Percentiles rank a stretch among this genome's conserved stretches.
These are phyloP conservation scores for Phoma sp. DNA, from an alignment of 2,329 filamentous ascomycete genomes.

Conservation along the genomic window DNA sequence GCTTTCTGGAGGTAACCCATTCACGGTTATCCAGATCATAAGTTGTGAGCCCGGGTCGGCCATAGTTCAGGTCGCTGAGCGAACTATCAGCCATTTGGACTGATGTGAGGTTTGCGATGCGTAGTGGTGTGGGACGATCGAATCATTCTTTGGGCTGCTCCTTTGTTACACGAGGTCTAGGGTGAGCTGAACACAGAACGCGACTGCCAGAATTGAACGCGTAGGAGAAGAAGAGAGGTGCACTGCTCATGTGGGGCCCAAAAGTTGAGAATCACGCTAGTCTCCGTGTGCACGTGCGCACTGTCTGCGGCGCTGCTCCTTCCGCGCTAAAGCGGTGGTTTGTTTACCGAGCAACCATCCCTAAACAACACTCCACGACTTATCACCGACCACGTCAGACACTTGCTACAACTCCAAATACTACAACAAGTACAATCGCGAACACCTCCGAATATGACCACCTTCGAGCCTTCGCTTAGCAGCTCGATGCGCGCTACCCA, in stretches of 20 bases:
- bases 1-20: constrained; percentile 59
- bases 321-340: constrained; percentile 20
- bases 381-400: constrained; percentile 30
- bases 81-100: constrained; percentile 66
- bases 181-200: constrained; percentile 3
- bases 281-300: constrained; percentile 37
- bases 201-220: not conserved
- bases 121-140: constrained; percentile 10
- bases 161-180: not conserved
- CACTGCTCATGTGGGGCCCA: constrained; percentile 15
- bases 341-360: constrained; percentile 43
- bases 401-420: not conserved
- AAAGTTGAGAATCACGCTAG: constrained; percentile 31
- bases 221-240: constrained; percentile 9
- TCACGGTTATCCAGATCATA: constrained; percentile 57
- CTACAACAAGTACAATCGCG: not conserved
- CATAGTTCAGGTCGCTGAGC: constrained; percentile 59
- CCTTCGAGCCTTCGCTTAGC: constrained; percentile 75
- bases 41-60: constrained; percentile 60
- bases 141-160: constrained; percentile 34
- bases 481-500: constrained; percentile 68
- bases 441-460: constrained; percentile 59
- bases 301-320: constrained; percentile 10
- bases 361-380: constrained; percentile 28
- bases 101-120: constrained; percentile 33